Base-by-base conservation (phyloP, 495 filamentous ascomycete genomes). In the Penicillium diatomitis region DNA sequence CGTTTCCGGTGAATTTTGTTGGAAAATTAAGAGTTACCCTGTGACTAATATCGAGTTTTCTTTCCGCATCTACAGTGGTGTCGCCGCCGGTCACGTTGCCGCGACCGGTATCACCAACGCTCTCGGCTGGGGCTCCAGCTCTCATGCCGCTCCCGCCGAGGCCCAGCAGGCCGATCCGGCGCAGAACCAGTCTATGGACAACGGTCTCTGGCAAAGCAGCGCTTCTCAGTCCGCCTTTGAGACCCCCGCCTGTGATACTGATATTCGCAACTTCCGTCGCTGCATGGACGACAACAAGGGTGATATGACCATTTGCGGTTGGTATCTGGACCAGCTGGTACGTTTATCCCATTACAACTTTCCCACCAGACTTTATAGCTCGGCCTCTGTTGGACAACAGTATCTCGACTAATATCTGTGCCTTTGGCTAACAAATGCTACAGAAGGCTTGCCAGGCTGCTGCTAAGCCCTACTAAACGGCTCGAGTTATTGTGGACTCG, bases 321-420 rank as follows among this genome's bases (percentile, higher is more conserved):
- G 92, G 92, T 98, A 98, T 66, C 69, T 98, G 58, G 91, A 97
- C 68, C 92, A 98, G 79, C 74, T 98, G 66, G 77, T 82, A 69
- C 44, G 67, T 67, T 49, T 42, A 20, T 20, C 20, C 20, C 20
- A 2, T 20, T 1, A 20, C 20, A 20, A 20, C 20, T 20, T 20
- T 2, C 20, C 20, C 20, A 20, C 20, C 2, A 20, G 20, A 20
- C 20, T n/a, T n/a, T n/a, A n/a, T 20, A 20, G 20, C 20, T 20
- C 20, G 20, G 20, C 20, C 20, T 20, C 20, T 20, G 20, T 20
- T 20, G 20, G 20, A 20, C 20, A 1, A 20, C 20, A 20, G 20
- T 20, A 0, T 20, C 20, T 20, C 2, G 1, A 20, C 20, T 20
- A 20, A 0, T 20, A 0, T 20, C 0, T 20, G 20, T 20, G 20